Evolutionary conservation across 805 yeast genomes (phyloP).

Genomic region (Metschnikowia picachoensis): DNA sequence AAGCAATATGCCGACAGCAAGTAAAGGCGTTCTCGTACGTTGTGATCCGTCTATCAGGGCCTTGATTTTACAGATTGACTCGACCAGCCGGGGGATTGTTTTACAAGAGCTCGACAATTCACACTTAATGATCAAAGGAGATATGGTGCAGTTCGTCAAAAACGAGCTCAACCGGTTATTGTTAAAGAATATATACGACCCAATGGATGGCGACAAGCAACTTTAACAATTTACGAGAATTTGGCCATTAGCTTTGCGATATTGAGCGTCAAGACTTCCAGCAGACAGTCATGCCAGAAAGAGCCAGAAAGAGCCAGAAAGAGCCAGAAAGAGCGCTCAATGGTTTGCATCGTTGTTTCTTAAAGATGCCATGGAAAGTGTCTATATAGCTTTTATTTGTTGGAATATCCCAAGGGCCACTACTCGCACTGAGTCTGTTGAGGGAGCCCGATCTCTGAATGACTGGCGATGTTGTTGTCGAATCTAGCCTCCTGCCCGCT

Average conservation of each 20-base stretch:
- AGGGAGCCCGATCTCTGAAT: neutral
- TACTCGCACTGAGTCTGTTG: neutral
- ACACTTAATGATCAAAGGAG: constrained; percentile 76
- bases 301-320: too few species aligned
- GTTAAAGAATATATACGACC: constrained; percentile 81
- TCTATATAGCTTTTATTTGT: neutral
- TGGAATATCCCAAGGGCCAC: neutral
- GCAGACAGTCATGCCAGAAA: too few species aligned
- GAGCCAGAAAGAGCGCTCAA: too few species aligned
- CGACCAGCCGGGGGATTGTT: constrained; percentile 65
- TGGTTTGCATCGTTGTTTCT: too few species aligned
- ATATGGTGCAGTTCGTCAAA: constrained; percentile 72
- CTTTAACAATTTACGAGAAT: neutral
- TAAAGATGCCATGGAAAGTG: neutral
- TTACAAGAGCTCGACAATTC: constrained; percentile 85
- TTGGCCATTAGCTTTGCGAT: too few species aligned
- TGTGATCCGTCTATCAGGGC: constrained; percentile 94
- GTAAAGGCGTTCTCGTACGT: constrained; percentile 41
- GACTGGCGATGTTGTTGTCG: neutral
- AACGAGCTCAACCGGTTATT: constrained; percentile 69
- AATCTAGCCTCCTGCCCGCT: constrained; percentile 17
- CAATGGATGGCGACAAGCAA: constrained; percentile 61
- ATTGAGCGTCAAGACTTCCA: too few species aligned
- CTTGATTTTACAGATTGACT: constrained; percentile 76
- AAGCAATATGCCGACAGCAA: constrained; percentile 37